phyloP scores from a whole-genome alignment of 2,329 filamentous ascomycete species.

The Hawksworthiomyces lignivorus region DNA sequence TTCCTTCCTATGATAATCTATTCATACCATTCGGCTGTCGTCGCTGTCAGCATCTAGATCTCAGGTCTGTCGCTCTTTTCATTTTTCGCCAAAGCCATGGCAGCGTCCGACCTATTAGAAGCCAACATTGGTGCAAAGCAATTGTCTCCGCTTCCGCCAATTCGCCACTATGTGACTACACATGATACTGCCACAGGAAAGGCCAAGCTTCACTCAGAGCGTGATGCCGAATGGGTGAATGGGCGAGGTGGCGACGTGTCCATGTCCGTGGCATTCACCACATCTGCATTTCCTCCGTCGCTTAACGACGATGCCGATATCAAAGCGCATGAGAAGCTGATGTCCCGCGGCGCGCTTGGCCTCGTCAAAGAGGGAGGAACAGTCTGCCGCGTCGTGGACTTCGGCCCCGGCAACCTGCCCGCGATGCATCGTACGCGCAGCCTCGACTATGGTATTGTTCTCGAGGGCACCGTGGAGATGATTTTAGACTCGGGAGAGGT shows the following conservation, averaged over 20 bases:
- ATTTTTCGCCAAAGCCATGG: no score
- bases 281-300: neutral
- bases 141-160: neutral
- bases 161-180: constrained; percentile 1
- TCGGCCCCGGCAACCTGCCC: constrained; percentile 23
- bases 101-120: no score
- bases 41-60: no score
- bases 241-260: neutral
- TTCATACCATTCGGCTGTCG: no score
- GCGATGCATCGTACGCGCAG: constrained; percentile 33
- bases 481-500: constrained; percentile 31
- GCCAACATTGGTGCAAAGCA: neutral
- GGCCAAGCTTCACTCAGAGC: neutral
- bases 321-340: constrained; percentile 1
- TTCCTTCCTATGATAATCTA: no score
- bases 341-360: constrained; percentile 23
- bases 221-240: neutral
- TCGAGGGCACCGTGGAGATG: constrained; percentile 31
- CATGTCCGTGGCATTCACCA: constrained; percentile 3
- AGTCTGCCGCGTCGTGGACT: constrained; percentile 17
- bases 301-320: constrained; percentile 9
- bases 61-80: no score
- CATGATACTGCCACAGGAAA: neutral
- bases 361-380: constrained; percentile 6
- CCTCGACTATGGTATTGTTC: constrained; percentile 32